These are phyloP conservation scores for Coprinopsis cinerea DNA, from an alignment of 768 basidiomycete genomes.

Conservation along the genomic window DNA sequence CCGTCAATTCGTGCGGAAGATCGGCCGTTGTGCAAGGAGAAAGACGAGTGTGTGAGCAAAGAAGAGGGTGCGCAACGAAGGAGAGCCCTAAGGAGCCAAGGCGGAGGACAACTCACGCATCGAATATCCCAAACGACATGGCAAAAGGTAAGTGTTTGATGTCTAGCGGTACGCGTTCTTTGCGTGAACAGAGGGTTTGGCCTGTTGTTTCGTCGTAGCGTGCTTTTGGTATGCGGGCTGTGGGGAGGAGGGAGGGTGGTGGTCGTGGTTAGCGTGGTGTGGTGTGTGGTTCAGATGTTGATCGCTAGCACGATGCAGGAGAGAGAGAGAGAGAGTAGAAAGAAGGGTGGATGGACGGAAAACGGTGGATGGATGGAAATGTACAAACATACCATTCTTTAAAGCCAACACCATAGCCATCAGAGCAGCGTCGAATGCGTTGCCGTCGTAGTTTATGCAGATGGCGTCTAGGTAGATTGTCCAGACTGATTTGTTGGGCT, in stretches of 20 bases:
- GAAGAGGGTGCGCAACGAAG: not conserved
- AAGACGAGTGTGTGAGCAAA: too few species aligned
- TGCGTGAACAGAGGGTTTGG: conserved; percentile 57
- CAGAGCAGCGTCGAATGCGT: conserved; percentile 86
- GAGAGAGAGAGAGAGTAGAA: conserved; percentile 1
- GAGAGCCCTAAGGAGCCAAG: conserved; percentile 6
- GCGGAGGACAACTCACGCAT: conserved; percentile 50
- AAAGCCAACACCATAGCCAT: conserved; percentile 86
- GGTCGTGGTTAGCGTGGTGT: not conserved
- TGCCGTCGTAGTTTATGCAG: conserved; percentile 97
- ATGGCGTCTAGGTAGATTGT: conserved; percentile 92
- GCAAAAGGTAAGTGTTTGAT: conserved; percentile 36
- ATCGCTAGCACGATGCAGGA: too few species aligned
- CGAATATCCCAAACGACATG: conserved; percentile 76
- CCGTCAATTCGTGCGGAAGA: too few species aligned
- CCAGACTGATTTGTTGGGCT: conserved; percentile 79
- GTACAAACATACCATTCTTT: conserved; percentile 58
- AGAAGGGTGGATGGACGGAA: not conserved
- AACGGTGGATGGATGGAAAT: not conserved
- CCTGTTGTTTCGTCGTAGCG: conserved; percentile 62
- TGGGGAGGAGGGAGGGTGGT: not conserved
- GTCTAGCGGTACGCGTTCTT: conserved; percentile 35
- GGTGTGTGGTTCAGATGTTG: not conserved
- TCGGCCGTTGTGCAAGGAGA: too few species aligned
- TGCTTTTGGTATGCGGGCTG: conserved; percentile 70